A percentile compares a stretch with the other conserved stretches of the same genome.
Conservation (phyloP, 2,329 filamentous ascomycete genomes). For the Orbilia quercus region DNA sequence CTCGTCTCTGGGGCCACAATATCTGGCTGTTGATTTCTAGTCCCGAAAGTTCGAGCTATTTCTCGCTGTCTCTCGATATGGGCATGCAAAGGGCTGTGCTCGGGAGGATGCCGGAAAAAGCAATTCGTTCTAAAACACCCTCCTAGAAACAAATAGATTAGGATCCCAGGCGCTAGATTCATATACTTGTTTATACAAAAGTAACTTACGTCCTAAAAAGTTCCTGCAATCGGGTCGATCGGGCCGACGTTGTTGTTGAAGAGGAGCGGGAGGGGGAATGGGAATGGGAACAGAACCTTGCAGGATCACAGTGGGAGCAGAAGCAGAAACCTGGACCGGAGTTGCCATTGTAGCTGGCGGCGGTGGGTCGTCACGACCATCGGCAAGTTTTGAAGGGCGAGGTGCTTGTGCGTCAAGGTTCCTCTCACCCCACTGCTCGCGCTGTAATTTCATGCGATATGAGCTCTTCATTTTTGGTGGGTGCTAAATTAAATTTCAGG, state of each 20-base stretch:
- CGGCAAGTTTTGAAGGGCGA: slow-evolving; percentile 3
- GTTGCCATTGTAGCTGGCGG: background rate
- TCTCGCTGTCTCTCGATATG: slow-evolving; percentile 16
- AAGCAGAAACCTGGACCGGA: background rate
- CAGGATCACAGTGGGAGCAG: too few species aligned
- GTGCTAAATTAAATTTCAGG: too few species aligned
- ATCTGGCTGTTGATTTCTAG: background rate
- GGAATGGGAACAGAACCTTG: too few species aligned
- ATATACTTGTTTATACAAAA: background rate
- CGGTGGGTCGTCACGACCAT: slow-evolving; percentile 10
- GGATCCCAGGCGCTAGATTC: background rate
- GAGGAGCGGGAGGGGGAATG: background rate
- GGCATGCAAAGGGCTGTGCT: slow-evolving; percentile 5
- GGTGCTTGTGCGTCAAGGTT: slow-evolving; percentile 1
- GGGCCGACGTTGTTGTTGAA: background rate
- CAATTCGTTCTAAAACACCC: background rate
- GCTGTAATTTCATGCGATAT: slow-evolving; percentile 6
- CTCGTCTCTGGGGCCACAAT: background rate
- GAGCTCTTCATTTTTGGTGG: slow-evolving; percentile 23
- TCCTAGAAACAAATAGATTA: slow-evolving; percentile 2
- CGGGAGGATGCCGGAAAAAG: slow-evolving; percentile 7
- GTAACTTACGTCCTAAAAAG: slow-evolving; percentile 11
- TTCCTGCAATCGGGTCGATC: slow-evolving; percentile 7
- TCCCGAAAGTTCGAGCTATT: background rate
- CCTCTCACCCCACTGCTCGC: slow-evolving; percentile 23